phyloP scores from a whole-genome alignment of 495 filamentous ascomycete species.

The Astrothelium macrocarpum region DNA sequence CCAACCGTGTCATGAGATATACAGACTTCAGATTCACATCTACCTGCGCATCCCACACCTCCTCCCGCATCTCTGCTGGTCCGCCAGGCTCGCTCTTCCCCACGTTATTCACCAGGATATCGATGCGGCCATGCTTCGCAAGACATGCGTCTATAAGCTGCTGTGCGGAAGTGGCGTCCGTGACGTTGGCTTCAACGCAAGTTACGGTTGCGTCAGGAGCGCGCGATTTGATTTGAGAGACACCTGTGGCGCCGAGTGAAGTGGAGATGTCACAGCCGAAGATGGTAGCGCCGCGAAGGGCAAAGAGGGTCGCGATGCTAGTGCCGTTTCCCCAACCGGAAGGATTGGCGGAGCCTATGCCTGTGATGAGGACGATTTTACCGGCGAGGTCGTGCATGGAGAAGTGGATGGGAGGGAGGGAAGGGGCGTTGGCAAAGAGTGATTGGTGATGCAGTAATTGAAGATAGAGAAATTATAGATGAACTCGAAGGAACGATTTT shows the following conservation, averaged over 20 bases:
- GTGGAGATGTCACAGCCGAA: constrained; percentile 19
- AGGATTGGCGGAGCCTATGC: constrained; percentile 24
- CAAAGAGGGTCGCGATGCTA: constrained; percentile 19
- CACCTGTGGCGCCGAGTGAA: background rate
- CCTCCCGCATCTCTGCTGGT: constrained; percentile 40
- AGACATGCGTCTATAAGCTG: constrained; percentile 40
- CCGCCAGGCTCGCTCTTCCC: constrained; percentile 41
- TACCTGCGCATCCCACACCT: constrained; percentile 41
- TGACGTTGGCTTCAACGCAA: constrained; percentile 38
- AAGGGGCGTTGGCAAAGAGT: background rate
- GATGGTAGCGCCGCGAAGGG: constrained; percentile 16
- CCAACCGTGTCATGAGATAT: constrained; percentile 39
- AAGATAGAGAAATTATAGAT: no score
- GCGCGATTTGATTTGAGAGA: constrained; percentile 11
- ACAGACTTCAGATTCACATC: constrained; percentile 46
- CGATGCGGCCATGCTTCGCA: constrained; percentile 41
- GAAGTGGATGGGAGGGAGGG: constrained; percentile 22
- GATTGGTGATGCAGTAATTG: background rate
- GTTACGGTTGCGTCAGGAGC: constrained; percentile 24
- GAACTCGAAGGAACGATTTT: no score
- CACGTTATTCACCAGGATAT: constrained; percentile 49
- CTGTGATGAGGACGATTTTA: constrained; percentile 44
- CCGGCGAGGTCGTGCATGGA: constrained; percentile 30
- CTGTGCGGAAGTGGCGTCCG: constrained; percentile 35
- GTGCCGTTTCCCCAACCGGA: constrained; percentile 20